Evolutionary conservation across 2,329 filamentous ascomycete genomes (phyloP), one percentile per base, ranked within the genome.

Genomic region (Colletotrichum euphorbiae): DNA sequence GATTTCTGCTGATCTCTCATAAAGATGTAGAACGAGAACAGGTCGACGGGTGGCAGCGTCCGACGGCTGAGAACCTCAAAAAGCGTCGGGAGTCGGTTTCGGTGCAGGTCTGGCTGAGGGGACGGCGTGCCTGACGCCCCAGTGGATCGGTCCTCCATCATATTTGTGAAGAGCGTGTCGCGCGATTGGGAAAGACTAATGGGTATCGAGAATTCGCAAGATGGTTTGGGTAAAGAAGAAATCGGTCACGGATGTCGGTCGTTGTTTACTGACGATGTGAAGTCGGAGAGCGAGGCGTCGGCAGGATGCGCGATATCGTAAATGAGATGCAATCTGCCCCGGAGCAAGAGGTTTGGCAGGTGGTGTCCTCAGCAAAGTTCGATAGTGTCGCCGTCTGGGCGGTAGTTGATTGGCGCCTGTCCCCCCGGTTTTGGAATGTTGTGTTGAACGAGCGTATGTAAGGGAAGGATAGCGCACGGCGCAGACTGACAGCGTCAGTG

Each of bases 1-100:
- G 95, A 98, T 78, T 94, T 90, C 80, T 99, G 96, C 81, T 98
- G 94, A 79, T 99, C 97, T 75, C 96, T 90, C 96, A 99, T 99
- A 82, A 97, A 99, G 75, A 99, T 99, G 82, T 99, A 99, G 83
- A 99, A 99, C 2, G 94, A 98, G 80, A 97, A 99, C 11, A 99
- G 85, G 77, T 99, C 97, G 66, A 99, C 95, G 0, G 96, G 96
- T 55, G 97, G 93, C 19, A 97, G 86, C n/a, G 96, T 99, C 71
- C 94, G 90, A 73, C 97, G 90, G 77, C 93, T 97, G 69, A 99
- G 84, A 63, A 99, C 96, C 81, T 99, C 97, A 77, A 97, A 98
- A 58, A 99, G 88, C 1, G 94, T 98, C 52, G 96, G 96, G 67
- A 99, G 88, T 72, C 96, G 89, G 78, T 97, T 97, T 75, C 96